Base-by-base conservation (phyloP, 1,284 basidiomycete species). In the Ustilago sp. region DNA sequence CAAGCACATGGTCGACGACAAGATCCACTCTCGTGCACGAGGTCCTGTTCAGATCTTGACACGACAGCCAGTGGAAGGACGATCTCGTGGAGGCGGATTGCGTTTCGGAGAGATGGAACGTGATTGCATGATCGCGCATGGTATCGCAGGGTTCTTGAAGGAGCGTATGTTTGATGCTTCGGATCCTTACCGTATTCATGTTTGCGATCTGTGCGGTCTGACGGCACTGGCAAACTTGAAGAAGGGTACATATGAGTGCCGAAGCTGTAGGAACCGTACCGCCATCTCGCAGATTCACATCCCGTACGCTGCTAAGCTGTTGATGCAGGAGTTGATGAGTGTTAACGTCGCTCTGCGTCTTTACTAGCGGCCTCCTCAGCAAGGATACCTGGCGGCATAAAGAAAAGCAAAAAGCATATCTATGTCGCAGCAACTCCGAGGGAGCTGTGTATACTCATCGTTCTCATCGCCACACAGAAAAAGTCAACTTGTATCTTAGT, bases 101-200 rank as follows among this genome's bases (percentile, higher is more conserved):
- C 94, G 97, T 83, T 99, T 99, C 90, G 97, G 96, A 89, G 97
- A 99, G 90, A 99, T 99, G 97, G 96, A 99, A 87, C 93, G 94
- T 87, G 95, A 98, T 91, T 99, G 96, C 87, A 99, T 99, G 97
- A 98, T 99, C 77, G 97, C 96, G 43, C 97, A 99, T 88, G 97
- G 97, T 87, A 95, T 98, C 78, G 96, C 97, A 41, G 93, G 91
- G 3, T 99, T 99, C 91, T 87, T 99, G 87, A 81, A 86, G 81
- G 87, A 82, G 77, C 74, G 84, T 50, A 85, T 85, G 83, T 85
- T 82, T 63, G 83, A 84, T 55, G 83, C 78, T 3, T 80, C 77
- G 53, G 84, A 85, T 56, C 82, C 84, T 17, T 85, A 85, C 73
- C 78, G 81, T 17, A 69, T 85, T 56, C 83, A 85, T 64, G 78